Conservation (phyloP, 306 rosid species). For the Canavalia ensiformis region DNA sequence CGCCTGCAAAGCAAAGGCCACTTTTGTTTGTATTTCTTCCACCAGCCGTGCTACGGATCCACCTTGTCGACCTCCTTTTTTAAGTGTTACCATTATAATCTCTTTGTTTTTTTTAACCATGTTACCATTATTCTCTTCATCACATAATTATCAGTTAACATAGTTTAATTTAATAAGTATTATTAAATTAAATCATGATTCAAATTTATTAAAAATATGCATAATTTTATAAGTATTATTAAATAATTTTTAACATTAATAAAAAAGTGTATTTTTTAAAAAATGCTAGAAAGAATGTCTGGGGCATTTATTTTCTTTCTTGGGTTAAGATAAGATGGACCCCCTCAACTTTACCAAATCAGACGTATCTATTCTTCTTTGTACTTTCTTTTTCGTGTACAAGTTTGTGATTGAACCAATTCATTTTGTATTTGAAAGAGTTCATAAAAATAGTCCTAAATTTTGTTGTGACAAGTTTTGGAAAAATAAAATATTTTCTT, state of each 20-base stretch:
- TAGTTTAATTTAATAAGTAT: too few species aligned
- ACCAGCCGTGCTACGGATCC: slow-evolving; percentile 45
- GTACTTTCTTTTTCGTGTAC: background rate
- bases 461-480: background rate
- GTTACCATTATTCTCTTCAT: too few species aligned
- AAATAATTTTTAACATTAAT: too few species aligned
- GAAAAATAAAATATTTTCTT: background rate
- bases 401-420: background rate
- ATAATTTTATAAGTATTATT: too few species aligned
- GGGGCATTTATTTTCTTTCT: background rate
- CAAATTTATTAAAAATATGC: too few species aligned
- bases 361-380: background rate
- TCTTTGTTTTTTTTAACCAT: too few species aligned
- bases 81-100: too few species aligned
- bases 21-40: slow-evolving; percentile 24
- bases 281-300: too few species aligned
- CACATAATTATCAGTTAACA: too few species aligned
- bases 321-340: background rate
- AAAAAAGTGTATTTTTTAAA: too few species aligned
- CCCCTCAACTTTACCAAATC: slow-evolving; percentile 22
- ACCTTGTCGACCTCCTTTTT: background rate
- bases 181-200: too few species aligned
- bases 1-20: background rate
- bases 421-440: background rate
- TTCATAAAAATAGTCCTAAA: background rate